These are phyloP conservation scores for Rhizopogon vesiculosus DNA, from an alignment of 768 basidiomycete genomes.

Conservation along the genomic window DNA sequence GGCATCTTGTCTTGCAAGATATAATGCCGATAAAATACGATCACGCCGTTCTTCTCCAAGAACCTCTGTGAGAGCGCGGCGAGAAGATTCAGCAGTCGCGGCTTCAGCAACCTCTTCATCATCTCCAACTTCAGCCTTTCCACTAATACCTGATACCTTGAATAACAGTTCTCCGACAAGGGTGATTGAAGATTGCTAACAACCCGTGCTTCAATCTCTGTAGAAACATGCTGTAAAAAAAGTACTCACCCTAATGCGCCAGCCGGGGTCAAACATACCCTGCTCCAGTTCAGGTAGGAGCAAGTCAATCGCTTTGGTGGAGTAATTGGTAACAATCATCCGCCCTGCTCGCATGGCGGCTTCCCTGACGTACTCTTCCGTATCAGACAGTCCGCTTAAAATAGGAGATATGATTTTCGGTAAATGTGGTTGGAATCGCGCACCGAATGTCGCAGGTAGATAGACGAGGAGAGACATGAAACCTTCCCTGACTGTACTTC, in stretches of 20 bases:
- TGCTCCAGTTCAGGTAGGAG: slow-evolving; percentile 90
- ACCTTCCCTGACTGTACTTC: slow-evolving; percentile 91
- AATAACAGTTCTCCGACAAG: slow-evolving; percentile 94
- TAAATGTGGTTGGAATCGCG: slow-evolving; percentile 93
- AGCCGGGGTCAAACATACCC: slow-evolving; percentile 92
- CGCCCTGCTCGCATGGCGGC: slow-evolving; percentile 98
- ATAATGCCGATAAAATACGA: slow-evolving; percentile 85
- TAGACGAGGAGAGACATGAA: slow-evolving; percentile 98
- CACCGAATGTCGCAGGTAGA: slow-evolving; percentile 93
- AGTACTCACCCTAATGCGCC: slow-evolving; percentile 83
- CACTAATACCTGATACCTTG: slow-evolving; percentile 94
- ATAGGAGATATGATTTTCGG: slow-evolving; percentile 94
- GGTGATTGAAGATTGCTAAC: slow-evolving; percentile 89
- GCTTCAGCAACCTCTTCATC: slow-evolving; percentile 66
- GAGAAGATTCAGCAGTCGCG: slow-evolving; percentile 69
- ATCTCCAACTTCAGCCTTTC: slow-evolving; percentile 74
- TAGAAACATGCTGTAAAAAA: background rate
- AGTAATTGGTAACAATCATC: slow-evolving; percentile 96
- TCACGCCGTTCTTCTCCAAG: slow-evolving; percentile 87
- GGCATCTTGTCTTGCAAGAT: slow-evolving; percentile 90
- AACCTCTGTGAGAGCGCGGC: slow-evolving; percentile 81
- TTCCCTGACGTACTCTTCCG: slow-evolving; percentile 93
- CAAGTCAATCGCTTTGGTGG: slow-evolving; percentile 86
- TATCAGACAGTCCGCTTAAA: slow-evolving; percentile 84
- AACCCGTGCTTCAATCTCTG: slow-evolving; percentile 7